These are phyloP conservation scores for Solanum chaucha DNA, from an alignment of 257 asterid species.

Conservation along the genomic window DNA sequence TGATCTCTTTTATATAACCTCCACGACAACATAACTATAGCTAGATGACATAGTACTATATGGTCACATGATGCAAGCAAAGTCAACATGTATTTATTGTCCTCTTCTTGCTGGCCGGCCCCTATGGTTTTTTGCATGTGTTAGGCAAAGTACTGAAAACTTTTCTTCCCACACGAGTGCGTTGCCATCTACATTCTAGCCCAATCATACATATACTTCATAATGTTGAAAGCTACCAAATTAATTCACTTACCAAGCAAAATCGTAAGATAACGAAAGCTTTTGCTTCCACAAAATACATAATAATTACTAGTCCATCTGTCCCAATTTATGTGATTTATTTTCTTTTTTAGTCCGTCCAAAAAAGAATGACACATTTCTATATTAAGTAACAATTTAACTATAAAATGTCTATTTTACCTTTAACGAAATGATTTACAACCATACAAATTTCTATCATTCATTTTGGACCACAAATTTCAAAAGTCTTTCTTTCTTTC, in stretches of 20 bases:
- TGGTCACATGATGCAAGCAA: not conserved
- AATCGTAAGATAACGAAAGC: not conserved
- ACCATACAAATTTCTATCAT: too few relatives aligned
- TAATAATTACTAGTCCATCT: not conserved
- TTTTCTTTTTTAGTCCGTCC: too few relatives aligned
- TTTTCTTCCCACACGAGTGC: not conserved
- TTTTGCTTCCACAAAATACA: not conserved
- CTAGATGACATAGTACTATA: not conserved
- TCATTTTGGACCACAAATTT: too few relatives aligned
- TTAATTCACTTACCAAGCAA: not conserved
- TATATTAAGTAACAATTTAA: too few relatives aligned
- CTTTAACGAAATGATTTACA: too few relatives aligned
- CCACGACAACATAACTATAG: not conserved
- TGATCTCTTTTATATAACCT: not conserved
- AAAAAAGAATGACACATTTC: too few relatives aligned
- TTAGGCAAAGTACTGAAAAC: not conserved
- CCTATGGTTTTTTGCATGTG: not conserved
- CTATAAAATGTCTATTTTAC: too few relatives aligned
- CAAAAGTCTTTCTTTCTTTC: too few relatives aligned
- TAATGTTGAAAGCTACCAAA: not conserved
- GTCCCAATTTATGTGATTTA: too few relatives aligned
- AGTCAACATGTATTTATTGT: not conserved
- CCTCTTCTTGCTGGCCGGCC: not conserved
- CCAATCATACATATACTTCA: not conserved
- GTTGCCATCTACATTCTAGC: not conserved